Evolutionary conservation across 2,329 filamentous ascomycete species (phyloP).

Genomic region (Trichoderma oligosporum): DNA sequence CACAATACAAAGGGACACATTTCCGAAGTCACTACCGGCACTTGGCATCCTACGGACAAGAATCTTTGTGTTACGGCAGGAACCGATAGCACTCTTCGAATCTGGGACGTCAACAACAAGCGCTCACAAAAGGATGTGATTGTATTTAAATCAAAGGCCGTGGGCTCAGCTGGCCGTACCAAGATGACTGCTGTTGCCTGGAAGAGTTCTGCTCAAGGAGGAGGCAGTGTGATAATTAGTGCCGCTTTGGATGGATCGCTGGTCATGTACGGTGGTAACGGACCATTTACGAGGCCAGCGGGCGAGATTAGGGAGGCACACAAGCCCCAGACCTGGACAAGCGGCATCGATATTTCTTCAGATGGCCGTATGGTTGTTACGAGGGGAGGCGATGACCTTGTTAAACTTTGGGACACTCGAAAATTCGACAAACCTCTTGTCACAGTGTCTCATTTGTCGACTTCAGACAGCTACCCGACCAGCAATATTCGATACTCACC

Average conservation of each 20-base stretch:
- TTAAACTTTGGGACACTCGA: slow-evolving; percentile 95
- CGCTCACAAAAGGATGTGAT: slow-evolving; percentile 88
- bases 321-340: slow-evolving; percentile 79
- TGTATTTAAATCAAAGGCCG: slow-evolving; percentile 89
- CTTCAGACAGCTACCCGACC: slow-evolving; percentile 76
- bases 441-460: slow-evolving; percentile 73
- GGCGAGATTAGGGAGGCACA: slow-evolving; percentile 85
- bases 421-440: slow-evolving; percentile 92
- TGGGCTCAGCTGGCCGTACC: slow-evolving; percentile 82
- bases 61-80: slow-evolving; percentile 87
- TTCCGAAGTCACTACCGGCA: slow-evolving; percentile 82
- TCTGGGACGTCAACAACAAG: slow-evolving; percentile 95
- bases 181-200: slow-evolving; percentile 92
- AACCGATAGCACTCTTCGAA: slow-evolving; percentile 89
- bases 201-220: slow-evolving; percentile 73
- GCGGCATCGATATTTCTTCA: slow-evolving; percentile 82
- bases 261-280: slow-evolving; percentile 87
- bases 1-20: slow-evolving; percentile 96
- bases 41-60: slow-evolving; percentile 84
- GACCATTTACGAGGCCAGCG: slow-evolving; percentile 75
- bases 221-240: slow-evolving; percentile 72
- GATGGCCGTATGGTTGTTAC: slow-evolving; percentile 91
- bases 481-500: slow-evolving; percentile 89
- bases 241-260: slow-evolving; percentile 85
- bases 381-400: slow-evolving; percentile 82